Evolutionary conservation across 2,329 filamentous ascomycete species (phyloP).

Genomic region (Biscogniauxia marginata): DNA sequence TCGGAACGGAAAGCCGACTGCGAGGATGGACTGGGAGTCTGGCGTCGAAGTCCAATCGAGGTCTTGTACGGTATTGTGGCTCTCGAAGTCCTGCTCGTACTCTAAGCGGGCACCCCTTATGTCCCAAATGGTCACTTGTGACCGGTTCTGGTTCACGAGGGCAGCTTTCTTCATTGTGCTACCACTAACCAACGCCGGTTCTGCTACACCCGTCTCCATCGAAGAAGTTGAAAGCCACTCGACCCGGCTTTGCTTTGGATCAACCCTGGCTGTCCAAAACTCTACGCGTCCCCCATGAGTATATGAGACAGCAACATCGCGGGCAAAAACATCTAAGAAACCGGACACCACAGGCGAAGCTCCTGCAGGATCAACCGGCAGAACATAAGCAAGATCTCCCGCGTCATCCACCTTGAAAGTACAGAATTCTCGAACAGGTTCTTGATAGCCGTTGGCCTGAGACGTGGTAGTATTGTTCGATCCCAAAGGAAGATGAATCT

Average conservation of each 20-base stretch:
- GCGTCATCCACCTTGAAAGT: constrained; percentile 64
- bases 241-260: constrained; percentile 56
- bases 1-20: constrained; percentile 87
- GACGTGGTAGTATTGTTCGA: constrained; percentile 22
- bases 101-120: constrained; percentile 78
- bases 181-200: constrained; percentile 77
- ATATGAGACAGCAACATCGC: constrained; percentile 84
- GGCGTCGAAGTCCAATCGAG: constrained; percentile 94
- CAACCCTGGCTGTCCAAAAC: constrained; percentile 81
- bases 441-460: constrained; percentile 33
- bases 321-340: constrained; percentile 82
- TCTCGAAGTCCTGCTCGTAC: constrained; percentile 72
- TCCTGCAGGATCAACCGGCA: constrained; percentile 86
- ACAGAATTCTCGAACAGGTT: constrained; percentile 63
- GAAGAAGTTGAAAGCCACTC: constrained; percentile 82
- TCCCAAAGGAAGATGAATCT: constrained; percentile 61
- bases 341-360: constrained; percentile 68
- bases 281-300: constrained; percentile 71
- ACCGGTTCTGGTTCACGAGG: constrained; percentile 71
- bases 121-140: constrained; percentile 87
- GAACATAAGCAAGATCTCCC: constrained; percentile 62
- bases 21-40: constrained; percentile 82
- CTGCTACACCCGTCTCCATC: constrained; percentile 72
- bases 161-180: constrained; percentile 86
- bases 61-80: constrained; percentile 74